phyloP scores from a whole-genome alignment of 352 stramenopile genomes.

The Phytophthora tubulina region DNA sequence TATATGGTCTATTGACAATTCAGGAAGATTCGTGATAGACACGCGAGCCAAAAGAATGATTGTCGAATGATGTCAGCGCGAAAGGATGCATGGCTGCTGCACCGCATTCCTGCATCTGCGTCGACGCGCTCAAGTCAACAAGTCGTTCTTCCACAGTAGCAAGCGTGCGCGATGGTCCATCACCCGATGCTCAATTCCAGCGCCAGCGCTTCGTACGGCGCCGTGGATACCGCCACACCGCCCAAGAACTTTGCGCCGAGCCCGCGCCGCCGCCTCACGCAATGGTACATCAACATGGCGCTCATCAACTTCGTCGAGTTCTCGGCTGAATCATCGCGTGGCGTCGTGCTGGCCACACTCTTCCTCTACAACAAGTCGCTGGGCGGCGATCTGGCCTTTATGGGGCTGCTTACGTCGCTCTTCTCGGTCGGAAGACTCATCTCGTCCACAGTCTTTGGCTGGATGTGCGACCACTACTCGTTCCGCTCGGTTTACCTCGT shows the following conservation, averaged over 20 bases:
- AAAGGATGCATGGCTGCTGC: constrained; percentile 3
- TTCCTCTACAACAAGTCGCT: constrained; percentile 89
- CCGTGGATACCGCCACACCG: constrained; percentile 26
- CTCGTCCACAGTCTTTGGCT: constrained; percentile 84
- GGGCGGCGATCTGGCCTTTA: constrained; percentile 77
- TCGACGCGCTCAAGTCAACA: constrained; percentile 10
- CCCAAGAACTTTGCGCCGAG: constrained; percentile 54
- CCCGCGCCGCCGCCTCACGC: constrained; percentile 51
- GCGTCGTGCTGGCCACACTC: constrained; percentile 81
- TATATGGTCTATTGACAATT: constrained; percentile 12
- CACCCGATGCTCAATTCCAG: constrained; percentile 31
- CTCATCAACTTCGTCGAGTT: constrained; percentile 91
- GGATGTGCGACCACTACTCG: constrained; percentile 86
- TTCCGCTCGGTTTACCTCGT: constrained; percentile 85
- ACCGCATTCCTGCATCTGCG: constrained; percentile 27
- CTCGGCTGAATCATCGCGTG: constrained; percentile 77
- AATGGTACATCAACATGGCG: constrained; percentile 84
- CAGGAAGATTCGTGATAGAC: constrained; percentile 32
- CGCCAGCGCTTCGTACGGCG: constrained; percentile 41
- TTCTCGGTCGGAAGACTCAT: constrained; percentile 86
- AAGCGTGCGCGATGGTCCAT: constrained; percentile 27
- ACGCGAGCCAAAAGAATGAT: constrained; percentile 29
- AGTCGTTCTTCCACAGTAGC: constrained; percentile 2
- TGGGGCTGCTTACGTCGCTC: constrained; percentile 83
- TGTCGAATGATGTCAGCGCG: constrained; percentile 18